Evolutionary conservation across 495 filamentous ascomycete genomes (phyloP).

Genomic region (Physcia stellaris): DNA sequence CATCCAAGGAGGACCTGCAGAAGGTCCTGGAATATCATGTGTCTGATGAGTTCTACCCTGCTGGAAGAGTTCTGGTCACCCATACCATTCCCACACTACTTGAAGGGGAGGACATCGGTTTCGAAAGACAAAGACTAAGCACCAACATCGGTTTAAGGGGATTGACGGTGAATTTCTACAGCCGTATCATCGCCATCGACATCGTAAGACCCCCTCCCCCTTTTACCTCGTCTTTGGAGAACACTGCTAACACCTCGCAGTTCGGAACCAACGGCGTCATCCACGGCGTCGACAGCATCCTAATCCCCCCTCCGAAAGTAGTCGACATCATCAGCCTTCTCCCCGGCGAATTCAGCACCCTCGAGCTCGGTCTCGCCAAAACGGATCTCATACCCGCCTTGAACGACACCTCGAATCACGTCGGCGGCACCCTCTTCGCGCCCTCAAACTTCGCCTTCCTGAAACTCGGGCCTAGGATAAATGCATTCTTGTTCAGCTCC

Average conservation of each 20-base stretch:
- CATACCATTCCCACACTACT: constrained; percentile 63
- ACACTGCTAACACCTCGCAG: constrained; percentile 18
- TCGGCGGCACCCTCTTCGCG: constrained; percentile 58
- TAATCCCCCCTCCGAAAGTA: constrained; percentile 57
- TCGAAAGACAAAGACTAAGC: constrained; percentile 52
- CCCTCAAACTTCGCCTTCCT: constrained; percentile 65
- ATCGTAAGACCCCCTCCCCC: constrained; percentile 34
- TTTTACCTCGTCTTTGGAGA: not conserved
- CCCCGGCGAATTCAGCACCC: constrained; percentile 62
- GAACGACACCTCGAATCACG: constrained; percentile 24
- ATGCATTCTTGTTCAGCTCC: constrained; percentile 67
- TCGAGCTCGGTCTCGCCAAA: constrained; percentile 53
- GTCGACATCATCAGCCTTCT: constrained; percentile 48
- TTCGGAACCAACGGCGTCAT: constrained; percentile 62
- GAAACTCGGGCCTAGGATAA: constrained; percentile 51
- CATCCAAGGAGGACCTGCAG: constrained; percentile 52
- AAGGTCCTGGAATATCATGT: constrained; percentile 59
- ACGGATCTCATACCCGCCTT: constrained; percentile 46
- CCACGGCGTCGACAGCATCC: constrained; percentile 56
- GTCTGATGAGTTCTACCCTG: constrained; percentile 44
- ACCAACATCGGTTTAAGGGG: constrained; percentile 42
- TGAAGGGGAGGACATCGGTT: constrained; percentile 37
- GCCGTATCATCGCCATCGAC: constrained; percentile 47
- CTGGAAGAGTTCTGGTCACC: constrained; percentile 38
- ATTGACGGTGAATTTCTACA: constrained; percentile 60